Percentiles rank a stretch among this genome's conserved stretches.
Evolutionary conservation across 2,329 filamentous ascomycete genomes (phyloP).

Genomic region (Paraphoma chrysanthemicola): DNA sequence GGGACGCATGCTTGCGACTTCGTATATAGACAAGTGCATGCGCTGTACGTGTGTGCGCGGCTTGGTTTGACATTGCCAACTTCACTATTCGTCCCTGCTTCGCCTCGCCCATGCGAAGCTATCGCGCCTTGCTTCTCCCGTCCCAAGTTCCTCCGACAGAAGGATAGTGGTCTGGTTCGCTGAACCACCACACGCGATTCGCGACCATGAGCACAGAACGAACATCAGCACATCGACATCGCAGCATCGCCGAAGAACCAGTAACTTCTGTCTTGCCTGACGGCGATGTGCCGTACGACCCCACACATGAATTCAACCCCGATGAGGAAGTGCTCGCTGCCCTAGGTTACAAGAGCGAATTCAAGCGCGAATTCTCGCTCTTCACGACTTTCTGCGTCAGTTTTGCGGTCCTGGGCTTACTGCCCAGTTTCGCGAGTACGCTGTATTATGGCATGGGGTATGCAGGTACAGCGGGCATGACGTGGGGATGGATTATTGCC

Average conservation of each 20-base stretch:
- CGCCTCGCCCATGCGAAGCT: background rate
- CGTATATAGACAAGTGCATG: background rate
- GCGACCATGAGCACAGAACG: slow-evolving; percentile 11
- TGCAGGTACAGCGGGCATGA: slow-evolving; percentile 60
- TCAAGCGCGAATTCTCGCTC: slow-evolving; percentile 74
- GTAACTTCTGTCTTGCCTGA: slow-evolving; percentile 61
- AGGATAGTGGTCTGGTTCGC: background rate
- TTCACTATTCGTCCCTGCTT: background rate
- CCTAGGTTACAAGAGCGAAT: slow-evolving; percentile 68
- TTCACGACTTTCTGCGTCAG: slow-evolving; percentile 79
- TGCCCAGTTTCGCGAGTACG: slow-evolving; percentile 75
- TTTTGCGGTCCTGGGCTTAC: slow-evolving; percentile 73
- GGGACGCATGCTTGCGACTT: background rate
- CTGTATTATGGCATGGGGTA: slow-evolving; percentile 72
- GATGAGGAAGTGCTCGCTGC: slow-evolving; percentile 69
- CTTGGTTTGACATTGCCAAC: background rate
- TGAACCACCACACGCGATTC: background rate
- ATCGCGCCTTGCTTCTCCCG: background rate
- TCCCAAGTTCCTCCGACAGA: background rate
- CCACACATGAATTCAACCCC: slow-evolving; percentile 53
- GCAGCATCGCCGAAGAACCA: slow-evolving; percentile 55
- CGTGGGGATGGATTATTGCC: slow-evolving; percentile 77
- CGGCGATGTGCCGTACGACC: slow-evolving; percentile 58
- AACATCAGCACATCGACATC: slow-evolving; percentile 13
- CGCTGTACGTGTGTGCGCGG: background rate